Conservation (phyloP, 2,329 filamentous ascomycete genomes). For the Exophiala phaeomuriformis region DNA sequence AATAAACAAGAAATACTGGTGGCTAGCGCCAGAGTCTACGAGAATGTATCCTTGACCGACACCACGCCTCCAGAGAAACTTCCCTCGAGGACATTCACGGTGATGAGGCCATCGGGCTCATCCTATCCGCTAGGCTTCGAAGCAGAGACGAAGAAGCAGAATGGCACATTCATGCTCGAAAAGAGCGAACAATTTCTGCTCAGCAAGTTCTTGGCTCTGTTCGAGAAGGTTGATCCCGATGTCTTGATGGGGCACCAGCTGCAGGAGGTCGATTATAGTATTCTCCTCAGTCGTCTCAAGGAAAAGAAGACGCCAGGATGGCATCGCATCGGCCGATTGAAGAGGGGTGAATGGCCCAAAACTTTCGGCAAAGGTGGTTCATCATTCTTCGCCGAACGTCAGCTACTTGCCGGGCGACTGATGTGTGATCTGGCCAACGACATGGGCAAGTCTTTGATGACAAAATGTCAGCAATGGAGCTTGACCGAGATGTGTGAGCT, state of each 20-base stretch:
- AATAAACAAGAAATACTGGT: slow-evolving; percentile 96
- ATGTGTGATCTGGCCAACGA: slow-evolving; percentile 94
- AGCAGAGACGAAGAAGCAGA: slow-evolving; percentile 48
- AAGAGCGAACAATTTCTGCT: slow-evolving; percentile 80
- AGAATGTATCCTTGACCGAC: slow-evolving; percentile 78
- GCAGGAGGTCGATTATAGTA: slow-evolving; percentile 94
- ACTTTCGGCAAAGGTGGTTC: slow-evolving; percentile 78
- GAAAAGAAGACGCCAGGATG: slow-evolving; percentile 90
- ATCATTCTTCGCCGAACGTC: slow-evolving; percentile 87
- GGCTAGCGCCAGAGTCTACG: slow-evolving; percentile 86
- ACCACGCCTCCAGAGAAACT: slow-evolving; percentile 83
- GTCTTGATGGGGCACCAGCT: slow-evolving; percentile 89
- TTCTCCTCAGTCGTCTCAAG: slow-evolving; percentile 75
- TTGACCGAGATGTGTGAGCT: slow-evolving; percentile 95
- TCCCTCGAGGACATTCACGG: slow-evolving; percentile 81
- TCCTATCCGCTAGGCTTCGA: slow-evolving; percentile 85
- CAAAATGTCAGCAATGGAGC: slow-evolving; percentile 95
- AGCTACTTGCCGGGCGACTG: slow-evolving; percentile 78
- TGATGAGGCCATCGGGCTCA: slow-evolving; percentile 71
- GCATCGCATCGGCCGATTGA: slow-evolving; percentile 85
- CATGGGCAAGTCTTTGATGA: slow-evolving; percentile 93
- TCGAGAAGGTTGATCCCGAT: slow-evolving; percentile 85
- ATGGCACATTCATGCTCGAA: slow-evolving; percentile 69
- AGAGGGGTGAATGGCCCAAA: slow-evolving; percentile 76
- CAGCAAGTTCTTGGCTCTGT: slow-evolving; percentile 78